phyloP scores from a whole-genome alignment of 306 rosid genomes.

The Mimosa pudica region DNA sequence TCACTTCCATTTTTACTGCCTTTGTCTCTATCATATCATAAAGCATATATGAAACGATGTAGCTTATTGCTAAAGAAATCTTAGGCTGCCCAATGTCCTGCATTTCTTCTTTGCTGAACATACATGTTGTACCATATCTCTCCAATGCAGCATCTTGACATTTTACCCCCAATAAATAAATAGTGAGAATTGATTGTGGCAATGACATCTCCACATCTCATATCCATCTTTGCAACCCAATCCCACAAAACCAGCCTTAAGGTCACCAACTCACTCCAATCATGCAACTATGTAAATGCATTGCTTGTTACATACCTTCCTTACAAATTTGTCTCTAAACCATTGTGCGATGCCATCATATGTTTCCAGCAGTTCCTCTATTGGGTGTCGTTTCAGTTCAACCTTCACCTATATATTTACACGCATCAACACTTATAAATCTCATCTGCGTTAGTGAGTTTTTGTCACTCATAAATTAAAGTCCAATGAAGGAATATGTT shows the following conservation, averaged over 20 bases:
- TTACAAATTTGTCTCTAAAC: slow-evolving; percentile 75
- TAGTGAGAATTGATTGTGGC: too few species aligned
- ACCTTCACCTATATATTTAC: slow-evolving; percentile 57
- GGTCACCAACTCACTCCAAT: neutral
- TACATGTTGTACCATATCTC: slow-evolving; percentile 49
- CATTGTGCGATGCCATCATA: slow-evolving; percentile 74
- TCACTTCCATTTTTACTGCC: too few species aligned
- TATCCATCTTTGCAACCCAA: neutral
- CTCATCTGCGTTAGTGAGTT: neutral
- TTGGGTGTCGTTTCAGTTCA: slow-evolving; percentile 66
- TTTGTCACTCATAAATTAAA: too few species aligned
- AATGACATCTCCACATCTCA: too few species aligned
- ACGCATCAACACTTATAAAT: neutral
- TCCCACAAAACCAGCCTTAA: neutral
- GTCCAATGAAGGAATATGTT: too few species aligned
- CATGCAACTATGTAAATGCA: neutral
- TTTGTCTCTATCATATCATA: too few species aligned
- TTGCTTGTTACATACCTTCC: slow-evolving; percentile 53
- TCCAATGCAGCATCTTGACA: slow-evolving; percentile 80
- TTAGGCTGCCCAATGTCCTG: slow-evolving; percentile 58
- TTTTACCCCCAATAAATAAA: neutral
- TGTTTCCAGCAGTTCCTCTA: slow-evolving; percentile 79
- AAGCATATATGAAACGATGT: too few species aligned
- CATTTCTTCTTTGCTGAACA: slow-evolving; percentile 60
- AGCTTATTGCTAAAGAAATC: slow-evolving; percentile 61